These are phyloP conservation scores for Lophiotrema nucula DNA, from an alignment of 495 filamentous ascomycete genomes.

Conservation along the genomic window DNA sequence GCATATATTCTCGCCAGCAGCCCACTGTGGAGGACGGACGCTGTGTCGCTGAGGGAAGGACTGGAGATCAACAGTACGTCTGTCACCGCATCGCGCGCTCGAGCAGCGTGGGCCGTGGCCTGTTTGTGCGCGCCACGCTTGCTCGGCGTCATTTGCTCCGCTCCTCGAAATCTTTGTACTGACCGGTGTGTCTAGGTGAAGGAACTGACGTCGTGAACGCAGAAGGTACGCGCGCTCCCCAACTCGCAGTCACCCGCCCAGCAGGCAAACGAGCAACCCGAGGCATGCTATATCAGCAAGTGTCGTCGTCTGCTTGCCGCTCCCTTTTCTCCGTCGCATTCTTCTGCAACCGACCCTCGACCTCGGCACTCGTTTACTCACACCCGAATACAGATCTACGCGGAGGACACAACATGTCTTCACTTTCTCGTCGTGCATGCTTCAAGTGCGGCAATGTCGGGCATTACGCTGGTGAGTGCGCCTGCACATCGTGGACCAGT, in stretches of 20 bases:
- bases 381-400: constrained; percentile 6
- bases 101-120: constrained; percentile 1
- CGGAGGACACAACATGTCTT: constrained; percentile 63
- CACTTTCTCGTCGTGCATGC: constrained; percentile 94
- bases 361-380: background rate
- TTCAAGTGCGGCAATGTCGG: constrained; percentile 99
- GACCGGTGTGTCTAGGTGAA: constrained; percentile 24
- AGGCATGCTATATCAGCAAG: constrained; percentile 6
- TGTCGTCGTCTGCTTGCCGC: background rate
- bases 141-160: background rate
- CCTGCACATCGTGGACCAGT: background rate
- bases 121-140: constrained; percentile 1
- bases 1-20: too few species aligned
- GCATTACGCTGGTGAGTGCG: constrained; percentile 76
- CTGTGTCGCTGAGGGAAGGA: constrained; percentile 39
- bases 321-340: background rate
- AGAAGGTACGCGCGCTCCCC: constrained; percentile 22
- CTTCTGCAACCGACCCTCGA: constrained; percentile 11
- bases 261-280: background rate
- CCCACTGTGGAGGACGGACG: too few species aligned
- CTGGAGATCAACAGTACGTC: constrained; percentile 29
- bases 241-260: background rate
- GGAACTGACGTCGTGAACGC: constrained; percentile 23
- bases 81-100: background rate
- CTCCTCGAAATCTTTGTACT: background rate